Conservation (phyloP, 768 basidiomycete species). For the Pulveroboletus sp. region DNA sequence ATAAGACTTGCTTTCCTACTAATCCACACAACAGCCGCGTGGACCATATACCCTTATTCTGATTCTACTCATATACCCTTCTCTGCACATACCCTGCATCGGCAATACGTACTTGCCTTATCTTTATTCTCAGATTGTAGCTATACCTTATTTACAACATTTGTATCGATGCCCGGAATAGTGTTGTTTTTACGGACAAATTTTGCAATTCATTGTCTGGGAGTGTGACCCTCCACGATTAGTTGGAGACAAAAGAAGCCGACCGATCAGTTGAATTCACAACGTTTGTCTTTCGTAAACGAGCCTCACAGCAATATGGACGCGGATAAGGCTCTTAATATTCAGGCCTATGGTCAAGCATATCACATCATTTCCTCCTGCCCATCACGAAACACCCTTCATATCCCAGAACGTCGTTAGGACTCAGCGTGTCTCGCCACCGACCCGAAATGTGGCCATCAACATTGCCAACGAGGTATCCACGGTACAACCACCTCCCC, state of each 20-base stretch:
- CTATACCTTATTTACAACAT: conserved; percentile 4
- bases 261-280: neutral
- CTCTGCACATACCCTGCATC: neutral
- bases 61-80: neutral
- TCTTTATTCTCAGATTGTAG: conserved; percentile 17
- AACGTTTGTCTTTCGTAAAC: neutral
- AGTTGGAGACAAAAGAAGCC: neutral
- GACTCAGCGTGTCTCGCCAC: conserved; percentile 83
- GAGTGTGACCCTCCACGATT: neutral
- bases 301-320: no score
- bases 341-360: no score
- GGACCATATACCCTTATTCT: conserved; percentile 1
- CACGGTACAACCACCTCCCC: conserved; percentile 84
- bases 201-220: neutral
- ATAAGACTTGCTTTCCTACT: neutral
- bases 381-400: conserved; percentile 86
- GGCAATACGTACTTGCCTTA: neutral
- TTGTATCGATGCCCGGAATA: conserved; percentile 9
- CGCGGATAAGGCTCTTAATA: no score
- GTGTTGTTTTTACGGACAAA: neutral
- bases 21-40: neutral
- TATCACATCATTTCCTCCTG: conserved; percentile 44
- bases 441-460: conserved; percentile 76
- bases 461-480: conserved; percentile 70
- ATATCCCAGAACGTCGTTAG: conserved; percentile 62